Base-by-base conservation (phyloP, 1,139 yeast species). In the Pichia sp. region DNA sequence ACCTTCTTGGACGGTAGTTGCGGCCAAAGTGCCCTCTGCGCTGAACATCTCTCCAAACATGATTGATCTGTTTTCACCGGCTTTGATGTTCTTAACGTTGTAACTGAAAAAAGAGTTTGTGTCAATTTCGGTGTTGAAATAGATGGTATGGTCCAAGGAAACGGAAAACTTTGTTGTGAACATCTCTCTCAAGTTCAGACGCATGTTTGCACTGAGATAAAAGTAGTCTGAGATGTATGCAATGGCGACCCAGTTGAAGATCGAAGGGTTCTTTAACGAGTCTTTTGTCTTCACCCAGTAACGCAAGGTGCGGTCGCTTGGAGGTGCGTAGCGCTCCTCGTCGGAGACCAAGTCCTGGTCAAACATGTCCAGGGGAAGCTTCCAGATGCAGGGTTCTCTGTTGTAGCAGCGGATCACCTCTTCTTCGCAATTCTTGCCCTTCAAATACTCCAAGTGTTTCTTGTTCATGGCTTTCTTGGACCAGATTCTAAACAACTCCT, bases 1-100 rank as follows among this genome's bases (percentile, higher is more conserved):
- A 0, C 88, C 92, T 67, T 87, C 92, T 68, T 87, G 95, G 9
- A 83, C 67, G 4, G 85, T 75, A 0, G 86, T 78, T 2, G 90
- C 89, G 3, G 84, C 77, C 56, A 85, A 79, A 16, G 73, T 73
- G 1, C 85, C 84, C 40, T 76, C 74, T 34, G 63, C 63, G 52
- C 77, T 72, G 66, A 73, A 87, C 63, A 85, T 73, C 57, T 85
- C 85, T 10, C 84, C 88, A 60, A 77, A 78, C 61, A 84, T 70
- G 48, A 86, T 67, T 7, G 83, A 82, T 59, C 87, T 75, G 54
- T 79, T 79, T 58, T 77, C 75, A 17, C 77, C 76, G 5, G 84
- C 73, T 58, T 83, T 74, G n/a, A 81, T 70, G 38, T 81, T 77
- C 54, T 73, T 73, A 48, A 81, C 73, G 50, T 79, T 75, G 55